These are phyloP conservation scores for Didymella keratinophila DNA, from an alignment of 2,329 filamentous ascomycete genomes.

Conservation along the genomic window DNA sequence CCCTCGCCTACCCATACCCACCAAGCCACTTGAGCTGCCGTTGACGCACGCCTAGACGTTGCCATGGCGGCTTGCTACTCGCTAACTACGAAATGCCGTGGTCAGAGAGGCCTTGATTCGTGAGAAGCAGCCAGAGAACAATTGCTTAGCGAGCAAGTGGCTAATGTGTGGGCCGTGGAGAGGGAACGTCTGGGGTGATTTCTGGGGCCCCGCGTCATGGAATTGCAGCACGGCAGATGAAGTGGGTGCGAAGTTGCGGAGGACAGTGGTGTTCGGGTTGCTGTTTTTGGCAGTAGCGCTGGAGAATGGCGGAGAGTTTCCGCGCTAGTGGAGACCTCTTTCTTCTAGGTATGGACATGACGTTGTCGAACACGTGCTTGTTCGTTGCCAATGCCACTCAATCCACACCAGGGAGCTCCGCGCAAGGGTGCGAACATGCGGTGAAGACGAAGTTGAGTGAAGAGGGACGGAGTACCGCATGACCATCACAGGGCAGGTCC, in stretches of 20 bases:
- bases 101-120: slow-evolving; percentile 8
- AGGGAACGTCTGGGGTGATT: slow-evolving; percentile 11
- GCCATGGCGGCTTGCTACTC: slow-evolving; percentile 5
- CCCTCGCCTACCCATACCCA: slow-evolving; percentile 3
- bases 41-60: slow-evolving; percentile 19
- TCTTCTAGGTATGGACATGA: neutral
- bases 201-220: slow-evolving; percentile 20
- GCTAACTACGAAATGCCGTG: neutral
- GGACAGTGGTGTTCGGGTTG: slow-evolving; percentile 6
- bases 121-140: slow-evolving; percentile 9
- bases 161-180: slow-evolving; percentile 2
- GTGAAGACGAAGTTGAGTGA: too few relatives aligned
- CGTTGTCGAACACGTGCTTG: neutral
- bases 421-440: too few relatives aligned
- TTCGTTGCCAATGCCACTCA: too few relatives aligned
- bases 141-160: slow-evolving; percentile 20
- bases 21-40: slow-evolving; percentile 14
- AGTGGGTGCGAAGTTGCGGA: neutral
- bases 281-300: slow-evolving; percentile 8
- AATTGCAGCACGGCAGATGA: slow-evolving; percentile 6
- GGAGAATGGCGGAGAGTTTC: neutral
- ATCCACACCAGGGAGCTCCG: too few relatives aligned
- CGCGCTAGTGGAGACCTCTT: slow-evolving; percentile 6
- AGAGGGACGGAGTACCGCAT: too few relatives aligned
- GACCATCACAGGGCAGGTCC: too few relatives aligned